Conservation (phyloP, 2,329 filamentous ascomycete species). For the Botrytis paeoniae region DNA sequence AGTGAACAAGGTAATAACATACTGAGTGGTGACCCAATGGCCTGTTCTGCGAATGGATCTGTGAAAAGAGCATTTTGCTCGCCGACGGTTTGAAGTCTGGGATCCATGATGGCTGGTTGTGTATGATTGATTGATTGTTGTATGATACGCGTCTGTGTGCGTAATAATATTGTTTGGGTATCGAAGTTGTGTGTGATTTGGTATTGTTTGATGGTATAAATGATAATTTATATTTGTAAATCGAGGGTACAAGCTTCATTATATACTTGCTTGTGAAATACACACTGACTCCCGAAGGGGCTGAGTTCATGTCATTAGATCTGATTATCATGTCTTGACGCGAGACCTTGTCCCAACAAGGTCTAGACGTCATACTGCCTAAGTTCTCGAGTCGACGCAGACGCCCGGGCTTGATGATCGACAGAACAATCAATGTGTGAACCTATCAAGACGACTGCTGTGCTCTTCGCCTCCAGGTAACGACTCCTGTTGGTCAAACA, state of each 20-base stretch:
- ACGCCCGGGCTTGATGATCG: conserved; percentile 2
- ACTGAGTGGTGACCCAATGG: neutral
- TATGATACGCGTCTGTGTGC: neutral
- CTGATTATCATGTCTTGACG: neutral
- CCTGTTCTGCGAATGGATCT: neutral
- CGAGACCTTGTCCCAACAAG: neutral
- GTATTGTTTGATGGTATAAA: neutral
- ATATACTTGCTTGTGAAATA: neutral
- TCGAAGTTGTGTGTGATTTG: neutral
- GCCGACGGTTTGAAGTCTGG: neutral
- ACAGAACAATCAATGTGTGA: neutral
- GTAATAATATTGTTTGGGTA: neutral
- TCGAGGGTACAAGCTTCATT: neutral
- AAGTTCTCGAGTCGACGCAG: neutral
- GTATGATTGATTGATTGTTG: conserved; percentile 2
- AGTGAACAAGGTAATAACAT: neutral
- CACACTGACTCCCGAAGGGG: neutral
- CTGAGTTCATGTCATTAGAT: neutral
- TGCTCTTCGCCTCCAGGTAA: neutral
- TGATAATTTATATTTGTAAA: neutral
- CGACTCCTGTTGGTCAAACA: neutral
- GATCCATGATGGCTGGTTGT: neutral
- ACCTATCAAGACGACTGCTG: neutral
- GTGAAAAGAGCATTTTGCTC: neutral
- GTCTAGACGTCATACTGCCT: conserved; percentile 7